Percentiles rank a stretch among this genome's conserved stretches.
Conservation (phyloP, 441 rosid genomes). For the Croton laevigatus region DNA sequence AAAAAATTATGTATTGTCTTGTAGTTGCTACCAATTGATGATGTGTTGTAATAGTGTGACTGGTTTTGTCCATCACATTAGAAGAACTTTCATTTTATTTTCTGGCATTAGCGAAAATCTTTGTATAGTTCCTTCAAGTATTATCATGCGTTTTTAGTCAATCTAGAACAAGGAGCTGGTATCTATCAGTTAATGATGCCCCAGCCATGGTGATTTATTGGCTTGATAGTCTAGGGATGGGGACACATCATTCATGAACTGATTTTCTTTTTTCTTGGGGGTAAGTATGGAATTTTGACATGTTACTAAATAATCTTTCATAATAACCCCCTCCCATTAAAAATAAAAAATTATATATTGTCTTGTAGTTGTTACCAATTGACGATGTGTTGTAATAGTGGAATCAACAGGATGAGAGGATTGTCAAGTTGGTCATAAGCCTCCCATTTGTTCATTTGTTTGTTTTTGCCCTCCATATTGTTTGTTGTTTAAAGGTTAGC, state of each 20-base stretch:
- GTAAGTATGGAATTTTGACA: neutral
- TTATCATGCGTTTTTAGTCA: neutral
- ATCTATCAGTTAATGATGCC: neutral
- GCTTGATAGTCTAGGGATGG: neutral
- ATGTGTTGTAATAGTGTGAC: neutral
- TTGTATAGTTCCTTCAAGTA: neutral
- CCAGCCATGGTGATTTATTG: neutral
- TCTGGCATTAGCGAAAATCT: neutral
- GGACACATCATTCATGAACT: neutral
- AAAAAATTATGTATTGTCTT: too few species aligned
- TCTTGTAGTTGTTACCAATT: neutral
- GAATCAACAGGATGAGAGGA: neutral
- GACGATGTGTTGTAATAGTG: neutral
- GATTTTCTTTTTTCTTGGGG: neutral
- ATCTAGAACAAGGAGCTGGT: neutral
- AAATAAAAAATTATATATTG: too few species aligned
- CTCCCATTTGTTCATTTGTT: neutral
- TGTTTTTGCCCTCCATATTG: neutral
- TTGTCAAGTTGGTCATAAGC: neutral
- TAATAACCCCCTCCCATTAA: neutral
- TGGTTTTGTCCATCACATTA: neutral
- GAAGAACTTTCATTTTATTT: neutral
- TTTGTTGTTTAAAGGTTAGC: neutral
- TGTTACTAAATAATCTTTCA: neutral
- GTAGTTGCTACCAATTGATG: neutral